Base-by-base conservation (phyloP, 108 stramenopile genomes). In the Conticribra weissflogii region DNA sequence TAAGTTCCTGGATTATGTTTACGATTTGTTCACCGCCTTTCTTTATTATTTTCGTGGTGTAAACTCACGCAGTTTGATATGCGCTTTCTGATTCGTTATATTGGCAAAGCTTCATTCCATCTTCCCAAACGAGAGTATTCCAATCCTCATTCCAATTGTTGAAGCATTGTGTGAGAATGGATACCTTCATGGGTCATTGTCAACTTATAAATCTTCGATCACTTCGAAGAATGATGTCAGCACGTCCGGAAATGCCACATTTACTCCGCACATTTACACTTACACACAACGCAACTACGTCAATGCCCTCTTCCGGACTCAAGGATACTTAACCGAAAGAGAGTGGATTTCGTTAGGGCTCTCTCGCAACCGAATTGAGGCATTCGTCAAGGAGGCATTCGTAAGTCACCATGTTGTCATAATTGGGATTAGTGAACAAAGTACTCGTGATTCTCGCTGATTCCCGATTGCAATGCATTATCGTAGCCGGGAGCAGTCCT, bases 301-400 rank as follows among this genome's bases (percentile, higher is more conserved):
- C 1, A 64, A 74, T 59, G 65, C 64, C 19, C 66, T 59, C 45
- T 74, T 58, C 34, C 44, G 44, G 28, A 46, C 63, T 7, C 58
- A 74, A 58, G 63, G 64, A 9, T 74, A 65, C 45, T 36, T 74
- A 23, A 74, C 63, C 0, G 64, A 65, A 29, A 74, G 59, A 64
- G 66, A 65, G 33, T 66, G 63, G 15, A 24, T 66, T 59, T 54
- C 51, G 17, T 33, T 57, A 3, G 73, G 73, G 16, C 16, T 74
- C 0, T 58, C 64, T 3, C 22, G 63, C 22, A 66, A 32, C 46
- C 63, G 57, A 19, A 65, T 74, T 45, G 73, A 74, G 31, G 16
- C 14, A 12, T 68, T 76, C 48, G 75, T 76, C 18, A 68, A 22
- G 53, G 67, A 68, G 54, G 46, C 66, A 44, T 76, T 76, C 62